These are phyloP conservation scores for Pleurostoma richardsiae DNA, from an alignment of 2,329 filamentous ascomycete species.

Conservation along the genomic window DNA sequence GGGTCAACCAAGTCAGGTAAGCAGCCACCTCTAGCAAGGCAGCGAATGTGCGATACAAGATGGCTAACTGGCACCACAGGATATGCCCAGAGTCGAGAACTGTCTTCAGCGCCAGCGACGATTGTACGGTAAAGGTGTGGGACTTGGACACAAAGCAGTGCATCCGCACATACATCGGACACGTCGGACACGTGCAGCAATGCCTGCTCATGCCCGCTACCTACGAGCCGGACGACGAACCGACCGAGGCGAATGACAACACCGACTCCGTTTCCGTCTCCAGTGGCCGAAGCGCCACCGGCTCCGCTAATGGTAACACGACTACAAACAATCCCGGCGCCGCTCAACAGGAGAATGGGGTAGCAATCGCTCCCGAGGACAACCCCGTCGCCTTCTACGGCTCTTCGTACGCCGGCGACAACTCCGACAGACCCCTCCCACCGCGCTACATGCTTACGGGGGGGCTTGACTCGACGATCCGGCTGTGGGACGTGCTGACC, in stretches of 20 bases:
- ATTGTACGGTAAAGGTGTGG: constrained; percentile 88
- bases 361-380: constrained; percentile 17
- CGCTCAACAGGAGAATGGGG: too few species aligned
- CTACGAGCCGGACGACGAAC: constrained; percentile 79
- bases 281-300: constrained; percentile 38
- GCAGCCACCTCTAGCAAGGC: too few species aligned
- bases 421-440: constrained; percentile 61
- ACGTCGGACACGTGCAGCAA: constrained; percentile 94
- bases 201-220: constrained; percentile 78
- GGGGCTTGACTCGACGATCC: constrained; percentile 84
- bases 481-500: constrained; percentile 83
- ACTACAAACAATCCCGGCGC: too few species aligned
- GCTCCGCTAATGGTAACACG: too few species aligned
- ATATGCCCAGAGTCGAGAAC: constrained; percentile 18
- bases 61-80: too few species aligned
- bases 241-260: constrained; percentile 32
- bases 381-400: constrained; percentile 54
- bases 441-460: constrained; percentile 91
- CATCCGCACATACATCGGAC: constrained; percentile 75
- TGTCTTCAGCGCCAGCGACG: constrained; percentile 78
- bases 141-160: constrained; percentile 80
- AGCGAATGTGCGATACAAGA: too few species aligned
- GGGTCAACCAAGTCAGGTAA: constrained; percentile 86
- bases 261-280: constrained; percentile 49
- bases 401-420: constrained; percentile 55